These are phyloP conservation scores for Ganoderma lucidum DNA, from an alignment of 1,284 basidiomycete species.

Conservation along the genomic window DNA sequence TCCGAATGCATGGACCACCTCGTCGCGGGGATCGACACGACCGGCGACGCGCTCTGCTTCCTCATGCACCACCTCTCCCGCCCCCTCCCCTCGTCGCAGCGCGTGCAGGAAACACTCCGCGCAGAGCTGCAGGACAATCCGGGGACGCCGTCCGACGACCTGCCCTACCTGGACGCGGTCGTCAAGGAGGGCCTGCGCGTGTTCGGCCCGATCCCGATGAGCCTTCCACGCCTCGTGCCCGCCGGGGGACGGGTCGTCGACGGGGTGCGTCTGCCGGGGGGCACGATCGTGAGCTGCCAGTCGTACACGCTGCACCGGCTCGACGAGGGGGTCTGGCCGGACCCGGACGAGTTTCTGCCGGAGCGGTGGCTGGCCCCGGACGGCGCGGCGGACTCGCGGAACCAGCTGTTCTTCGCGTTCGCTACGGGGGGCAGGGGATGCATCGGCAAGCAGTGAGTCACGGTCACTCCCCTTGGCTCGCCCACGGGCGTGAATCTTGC, in stretches of 20 bases:
- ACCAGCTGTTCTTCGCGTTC: slow-evolving; percentile 39
- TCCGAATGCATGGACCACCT: slow-evolving; percentile 26
- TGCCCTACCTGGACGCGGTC: slow-evolving; percentile 90
- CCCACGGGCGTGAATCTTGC: too few relatives aligned
- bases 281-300: slow-evolving; percentile 94
- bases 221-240: slow-evolving; percentile 84
- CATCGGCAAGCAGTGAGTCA: slow-evolving; percentile 38
- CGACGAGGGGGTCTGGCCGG: slow-evolving; percentile 60
- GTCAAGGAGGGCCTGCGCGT: slow-evolving; percentile 92
- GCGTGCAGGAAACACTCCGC: slow-evolving; percentile 32
- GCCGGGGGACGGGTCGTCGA: slow-evolving; percentile 88
- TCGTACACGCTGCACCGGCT: slow-evolving; percentile 90
- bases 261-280: slow-evolving; percentile 88
- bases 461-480: slow-evolving; percentile 5
- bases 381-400: slow-evolving; percentile 48
- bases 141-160: slow-evolving; percentile 67
- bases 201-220: slow-evolving; percentile 92
- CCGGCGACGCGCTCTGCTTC: slow-evolving; percentile 39
- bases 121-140: slow-evolving; percentile 30
- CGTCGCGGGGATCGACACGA: slow-evolving; percentile 39
- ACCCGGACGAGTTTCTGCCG: slow-evolving; percentile 81
- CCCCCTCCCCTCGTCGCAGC: slow-evolving; percentile 24
- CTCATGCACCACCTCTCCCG: slow-evolving; percentile 38
- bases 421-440: slow-evolving; percentile 36
- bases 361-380: slow-evolving; percentile 91